A percentile compares a stretch with the other conserved stretches of the same genome.
Conservation (phyloP, 352 stramenopile genomes). For the Globisporangium uncinulatum region DNA sequence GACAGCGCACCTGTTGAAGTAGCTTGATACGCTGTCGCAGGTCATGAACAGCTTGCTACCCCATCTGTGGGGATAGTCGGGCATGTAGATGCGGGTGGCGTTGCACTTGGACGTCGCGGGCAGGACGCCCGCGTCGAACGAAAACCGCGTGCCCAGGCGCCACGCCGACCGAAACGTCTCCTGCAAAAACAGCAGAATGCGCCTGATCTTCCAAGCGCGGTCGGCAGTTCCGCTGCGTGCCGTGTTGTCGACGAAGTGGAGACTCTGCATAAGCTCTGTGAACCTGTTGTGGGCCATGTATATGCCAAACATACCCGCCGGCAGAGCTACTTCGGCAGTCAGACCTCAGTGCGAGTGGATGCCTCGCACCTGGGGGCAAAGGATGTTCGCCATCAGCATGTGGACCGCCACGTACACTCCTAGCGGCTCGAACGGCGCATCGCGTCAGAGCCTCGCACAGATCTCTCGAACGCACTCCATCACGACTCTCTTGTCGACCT, state of each 20-base stretch:
- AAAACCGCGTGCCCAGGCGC: neutral
- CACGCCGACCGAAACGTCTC: neutral
- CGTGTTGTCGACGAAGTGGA: neutral
- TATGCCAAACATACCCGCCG: neutral
- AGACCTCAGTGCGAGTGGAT: neutral
- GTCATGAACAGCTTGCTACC: neutral
- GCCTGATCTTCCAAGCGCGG: neutral
- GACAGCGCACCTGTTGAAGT: neutral
- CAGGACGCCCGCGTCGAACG: neutral
- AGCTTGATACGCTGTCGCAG: neutral
- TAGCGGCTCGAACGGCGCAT: too few relatives aligned
- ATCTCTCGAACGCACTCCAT: too few relatives aligned
- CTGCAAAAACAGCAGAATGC: neutral
- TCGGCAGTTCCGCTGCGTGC: neutral
- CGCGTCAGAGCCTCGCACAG: too few relatives aligned
- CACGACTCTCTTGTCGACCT: too few relatives aligned
- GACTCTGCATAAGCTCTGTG: neutral
- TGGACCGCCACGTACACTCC: too few relatives aligned
- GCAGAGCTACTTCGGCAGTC: neutral
- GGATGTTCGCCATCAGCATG: too few relatives aligned
- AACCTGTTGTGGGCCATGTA: neutral
- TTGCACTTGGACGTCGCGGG: neutral
- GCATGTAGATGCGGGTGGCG: neutral
- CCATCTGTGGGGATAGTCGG: neutral
- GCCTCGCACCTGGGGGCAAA: too few relatives aligned